Evolutionary conservation across 2,329 filamentous ascomycete genomes (phyloP).

Genomic region (Metarhizium rileyi): DNA sequence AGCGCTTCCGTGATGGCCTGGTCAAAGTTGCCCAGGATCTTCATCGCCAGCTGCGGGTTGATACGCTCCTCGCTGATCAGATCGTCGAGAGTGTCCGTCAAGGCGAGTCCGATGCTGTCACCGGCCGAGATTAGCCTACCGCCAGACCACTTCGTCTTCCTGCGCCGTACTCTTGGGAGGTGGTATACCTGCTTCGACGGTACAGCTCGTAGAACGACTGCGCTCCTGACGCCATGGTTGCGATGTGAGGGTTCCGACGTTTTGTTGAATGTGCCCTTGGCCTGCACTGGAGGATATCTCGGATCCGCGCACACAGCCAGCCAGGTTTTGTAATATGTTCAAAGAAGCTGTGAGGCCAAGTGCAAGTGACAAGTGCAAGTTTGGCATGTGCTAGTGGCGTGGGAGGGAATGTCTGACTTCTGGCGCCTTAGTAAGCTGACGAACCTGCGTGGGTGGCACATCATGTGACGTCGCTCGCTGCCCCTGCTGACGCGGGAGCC

Average conservation of each 20-base stretch:
- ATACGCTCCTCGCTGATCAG: constrained; percentile 91
- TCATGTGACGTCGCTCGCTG: constrained; percentile 27
- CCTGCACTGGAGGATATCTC: background rate
- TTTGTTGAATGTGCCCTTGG: no score
- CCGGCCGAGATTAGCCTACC: background rate
- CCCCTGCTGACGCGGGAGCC: background rate
- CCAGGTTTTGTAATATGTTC: background rate
- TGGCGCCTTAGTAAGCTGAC: constrained; percentile 3
- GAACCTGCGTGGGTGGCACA: constrained; percentile 1
- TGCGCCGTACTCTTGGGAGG: background rate
- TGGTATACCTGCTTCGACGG: constrained; percentile 81
- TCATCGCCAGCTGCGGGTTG: constrained; percentile 97
- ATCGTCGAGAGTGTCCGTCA: constrained; percentile 95
- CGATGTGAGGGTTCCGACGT: no score
- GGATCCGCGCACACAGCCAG: background rate
- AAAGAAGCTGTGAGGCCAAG: background rate
- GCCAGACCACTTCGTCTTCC: background rate
- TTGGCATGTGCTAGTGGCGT: constrained; percentile 1
- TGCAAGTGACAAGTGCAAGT: constrained; percentile 1
- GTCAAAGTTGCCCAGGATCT: constrained; percentile 93
- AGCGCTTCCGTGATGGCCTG: constrained; percentile 84
- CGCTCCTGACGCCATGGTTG: constrained; percentile 36
- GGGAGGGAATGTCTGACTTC: background rate
- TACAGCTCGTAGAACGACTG: constrained; percentile 87
- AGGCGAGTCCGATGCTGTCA: constrained; percentile 75